Evolutionary conservation across 768 basidiomycete species (phyloP).

Genomic region (Butyriboletus loyo): DNA sequence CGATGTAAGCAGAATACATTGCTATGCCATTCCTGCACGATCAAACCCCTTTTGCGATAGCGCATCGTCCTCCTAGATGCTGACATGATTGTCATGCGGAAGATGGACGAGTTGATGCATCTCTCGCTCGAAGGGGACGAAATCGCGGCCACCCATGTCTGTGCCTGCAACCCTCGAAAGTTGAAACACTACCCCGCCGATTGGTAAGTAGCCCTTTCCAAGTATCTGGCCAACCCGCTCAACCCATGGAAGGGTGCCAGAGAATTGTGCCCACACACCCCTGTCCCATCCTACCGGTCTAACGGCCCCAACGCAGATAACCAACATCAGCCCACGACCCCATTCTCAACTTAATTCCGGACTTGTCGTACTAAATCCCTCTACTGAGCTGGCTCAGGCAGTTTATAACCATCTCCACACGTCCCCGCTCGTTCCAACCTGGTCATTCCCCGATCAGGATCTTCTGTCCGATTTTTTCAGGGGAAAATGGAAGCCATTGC

Average conservation of each 20-base stretch:
- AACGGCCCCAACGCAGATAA: constrained; percentile 42
- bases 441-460: constrained; percentile 92
- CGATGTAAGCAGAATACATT: constrained; percentile 44
- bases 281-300: constrained; percentile 44
- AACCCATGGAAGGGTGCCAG: constrained; percentile 66
- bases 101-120: constrained; percentile 77
- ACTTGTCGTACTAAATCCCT: constrained; percentile 81
- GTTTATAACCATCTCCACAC: constrained; percentile 46
- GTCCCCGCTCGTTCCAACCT: constrained; percentile 50
- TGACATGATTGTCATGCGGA: constrained; percentile 80
- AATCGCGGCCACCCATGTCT: constrained; percentile 88
- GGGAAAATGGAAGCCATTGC: constrained; percentile 73
- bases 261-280: constrained; percentile 80
- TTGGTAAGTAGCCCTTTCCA: constrained; percentile 52
- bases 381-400: constrained; percentile 45
- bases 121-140: constrained; percentile 56
- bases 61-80: constrained; percentile 79
- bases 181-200: constrained; percentile 83
- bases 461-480: constrained; percentile 77
- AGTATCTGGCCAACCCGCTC: not conserved
- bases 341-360: constrained; percentile 89
- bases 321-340: constrained; percentile 58
- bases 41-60: constrained; percentile 35
- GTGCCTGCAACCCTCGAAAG: constrained; percentile 90
- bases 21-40: not conserved